Evolutionary conservation across 2,329 filamentous ascomycete species (phyloP).

Genomic region (Botrytis paeoniae): DNA sequence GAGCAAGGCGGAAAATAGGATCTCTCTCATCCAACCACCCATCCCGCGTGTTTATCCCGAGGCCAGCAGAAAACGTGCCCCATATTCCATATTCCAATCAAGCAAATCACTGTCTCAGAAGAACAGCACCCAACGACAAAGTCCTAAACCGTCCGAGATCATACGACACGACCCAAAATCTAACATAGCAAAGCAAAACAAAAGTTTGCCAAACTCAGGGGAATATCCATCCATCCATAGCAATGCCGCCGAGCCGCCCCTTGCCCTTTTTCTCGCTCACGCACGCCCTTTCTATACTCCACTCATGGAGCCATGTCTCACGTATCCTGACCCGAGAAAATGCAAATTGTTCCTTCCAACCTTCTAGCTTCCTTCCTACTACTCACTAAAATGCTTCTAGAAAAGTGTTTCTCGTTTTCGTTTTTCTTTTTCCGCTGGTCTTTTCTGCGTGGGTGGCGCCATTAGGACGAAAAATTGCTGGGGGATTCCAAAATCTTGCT

Average conservation of each 20-base stretch:
- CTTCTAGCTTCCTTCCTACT: slow-evolving; percentile 3
- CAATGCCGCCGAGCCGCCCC: slow-evolving; percentile 3
- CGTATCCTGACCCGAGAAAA: not conserved
- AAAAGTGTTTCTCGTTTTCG: not conserved
- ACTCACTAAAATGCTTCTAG: not conserved
- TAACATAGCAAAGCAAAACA: not conserved
- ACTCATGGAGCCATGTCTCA: not conserved
- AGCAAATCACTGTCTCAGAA: slow-evolving; percentile 1
- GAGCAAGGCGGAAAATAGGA: not conserved
- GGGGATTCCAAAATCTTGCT: not conserved
- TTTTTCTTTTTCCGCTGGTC: not conserved
- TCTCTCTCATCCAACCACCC: slow-evolving; percentile 6
- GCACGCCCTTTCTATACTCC: not conserved
- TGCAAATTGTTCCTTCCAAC: not conserved
- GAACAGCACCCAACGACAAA: not conserved
- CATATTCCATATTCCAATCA: not conserved
- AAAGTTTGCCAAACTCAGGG: not conserved
- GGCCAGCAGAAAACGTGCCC: not conserved
- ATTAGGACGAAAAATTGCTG: not conserved
- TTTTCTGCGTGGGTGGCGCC: not conserved
- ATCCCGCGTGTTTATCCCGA: not conserved
- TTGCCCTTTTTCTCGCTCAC: not conserved
- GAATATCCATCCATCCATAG: not conserved
- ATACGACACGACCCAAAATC: not conserved
- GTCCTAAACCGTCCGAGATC: not conserved